Conservation (phyloP, 139 green algal species). For the Tetradesmus obliquus region DNA sequence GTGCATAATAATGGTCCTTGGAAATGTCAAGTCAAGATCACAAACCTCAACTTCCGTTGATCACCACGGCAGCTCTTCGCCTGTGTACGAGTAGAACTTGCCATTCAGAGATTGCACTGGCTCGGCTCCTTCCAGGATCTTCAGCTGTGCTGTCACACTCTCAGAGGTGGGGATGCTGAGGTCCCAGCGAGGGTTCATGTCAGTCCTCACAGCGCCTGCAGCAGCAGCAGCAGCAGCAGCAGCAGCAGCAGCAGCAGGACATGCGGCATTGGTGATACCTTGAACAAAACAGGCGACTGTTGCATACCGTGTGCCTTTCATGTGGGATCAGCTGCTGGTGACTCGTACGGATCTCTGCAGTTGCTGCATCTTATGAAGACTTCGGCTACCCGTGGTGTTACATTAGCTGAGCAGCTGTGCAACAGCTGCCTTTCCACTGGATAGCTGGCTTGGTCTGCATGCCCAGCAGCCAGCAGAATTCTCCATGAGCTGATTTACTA, state of each 20-base stretch:
- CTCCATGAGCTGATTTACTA: background rate
- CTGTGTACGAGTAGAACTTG: constrained; percentile 6
- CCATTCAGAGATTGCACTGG: background rate
- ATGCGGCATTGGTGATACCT: too few species aligned
- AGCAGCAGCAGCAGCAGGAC: background rate
- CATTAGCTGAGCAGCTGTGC: too few species aligned
- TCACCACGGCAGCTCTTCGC: constrained; percentile 8
- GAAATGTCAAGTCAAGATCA: too few species aligned
- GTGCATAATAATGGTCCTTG: too few species aligned
- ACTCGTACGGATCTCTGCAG: background rate
- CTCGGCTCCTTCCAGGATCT: background rate
- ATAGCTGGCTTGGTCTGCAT: background rate
- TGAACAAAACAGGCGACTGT: too few species aligned
- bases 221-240: background rate
- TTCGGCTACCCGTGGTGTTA: too few species aligned
- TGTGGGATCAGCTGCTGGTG: background rate
- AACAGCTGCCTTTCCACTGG: background rate
- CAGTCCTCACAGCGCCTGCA: background rate
- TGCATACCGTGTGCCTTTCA: background rate
- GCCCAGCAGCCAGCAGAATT: background rate
- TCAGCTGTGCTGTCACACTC: background rate
- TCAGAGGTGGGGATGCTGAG: background rate
- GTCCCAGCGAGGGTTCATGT: background rate
- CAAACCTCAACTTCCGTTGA: background rate
- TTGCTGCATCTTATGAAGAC: too few species aligned